These are phyloP conservation scores for Acidiella bohemica DNA, from an alignment of 495 filamentous ascomycete genomes.

Conservation along the genomic window DNA sequence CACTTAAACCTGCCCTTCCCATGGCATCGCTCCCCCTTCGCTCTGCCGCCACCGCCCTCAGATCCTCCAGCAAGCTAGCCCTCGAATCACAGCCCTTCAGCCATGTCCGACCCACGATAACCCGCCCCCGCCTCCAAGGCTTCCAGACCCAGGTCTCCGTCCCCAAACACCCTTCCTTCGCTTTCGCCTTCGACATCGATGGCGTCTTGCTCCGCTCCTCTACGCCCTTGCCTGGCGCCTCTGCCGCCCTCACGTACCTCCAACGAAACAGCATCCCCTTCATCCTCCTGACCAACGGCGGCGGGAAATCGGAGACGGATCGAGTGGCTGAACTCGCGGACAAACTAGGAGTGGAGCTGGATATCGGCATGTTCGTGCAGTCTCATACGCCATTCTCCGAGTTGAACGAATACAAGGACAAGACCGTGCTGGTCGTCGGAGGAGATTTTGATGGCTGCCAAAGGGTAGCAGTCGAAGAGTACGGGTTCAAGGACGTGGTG, in stretches of 20 bases:
- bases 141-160: conserved; percentile 12
- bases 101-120: no score
- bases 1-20: no score
- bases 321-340: conserved; percentile 56
- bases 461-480: conserved; percentile 53
- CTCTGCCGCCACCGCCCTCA: no score
- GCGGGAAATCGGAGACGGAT: conserved; percentile 61
- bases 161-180: conserved; percentile 44
- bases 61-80: no score
- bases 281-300: conserved; percentile 81
- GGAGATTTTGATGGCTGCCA: conserved; percentile 67
- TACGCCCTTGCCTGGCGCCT: conserved; percentile 65
- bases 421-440: conserved; percentile 68
- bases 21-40: no score
- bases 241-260: conserved; percentile 58
- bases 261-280: conserved; percentile 61
- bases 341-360: conserved; percentile 45
- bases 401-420: conserved; percentile 45
- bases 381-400: conserved; percentile 70
- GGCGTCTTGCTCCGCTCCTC: conserved; percentile 85
- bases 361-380: conserved; percentile 58
- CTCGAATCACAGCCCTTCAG: no score
- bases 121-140: no score
- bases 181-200: conserved; percentile 87
- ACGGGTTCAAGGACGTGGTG: conserved; percentile 76